Evolutionary conservation across 2,329 filamentous ascomycete species (phyloP).

Genomic region (Botrytis porri): DNA sequence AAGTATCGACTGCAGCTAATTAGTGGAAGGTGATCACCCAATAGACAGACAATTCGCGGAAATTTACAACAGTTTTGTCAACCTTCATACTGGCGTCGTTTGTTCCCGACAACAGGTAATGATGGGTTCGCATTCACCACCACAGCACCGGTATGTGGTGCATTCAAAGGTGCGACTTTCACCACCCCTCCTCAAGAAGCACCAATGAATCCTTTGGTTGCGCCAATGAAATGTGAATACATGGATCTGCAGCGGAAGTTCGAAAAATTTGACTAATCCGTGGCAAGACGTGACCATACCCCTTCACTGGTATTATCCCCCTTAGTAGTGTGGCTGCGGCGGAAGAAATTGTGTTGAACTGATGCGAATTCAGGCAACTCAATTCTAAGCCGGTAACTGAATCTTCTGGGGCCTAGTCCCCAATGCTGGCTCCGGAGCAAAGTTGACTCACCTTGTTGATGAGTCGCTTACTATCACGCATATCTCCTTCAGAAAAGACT

Average conservation of each 20-base stretch:
- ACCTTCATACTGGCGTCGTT: background rate
- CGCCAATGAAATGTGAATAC: background rate
- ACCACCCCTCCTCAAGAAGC: background rate
- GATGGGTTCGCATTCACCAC: background rate
- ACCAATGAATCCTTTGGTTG: background rate
- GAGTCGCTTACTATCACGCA: conserved; percentile 54
- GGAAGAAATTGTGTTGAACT: background rate
- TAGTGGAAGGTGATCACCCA: background rate
- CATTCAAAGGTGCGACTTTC: background rate
- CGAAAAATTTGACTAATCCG: conserved; percentile 23
- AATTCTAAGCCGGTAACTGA: background rate
- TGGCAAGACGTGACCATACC: conserved; percentile 52
- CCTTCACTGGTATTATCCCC: conserved; percentile 36
- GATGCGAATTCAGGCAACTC: background rate
- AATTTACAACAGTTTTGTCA: background rate
- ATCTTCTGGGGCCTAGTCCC: conserved; percentile 53
- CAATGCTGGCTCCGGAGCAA: conserved; percentile 57
- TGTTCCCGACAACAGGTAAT: background rate
- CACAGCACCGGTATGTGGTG: background rate
- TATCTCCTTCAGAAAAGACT: conserved; percentile 54
- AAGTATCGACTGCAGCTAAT: background rate
- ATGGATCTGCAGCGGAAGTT: conserved; percentile 7
- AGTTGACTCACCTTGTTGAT: conserved; percentile 38
- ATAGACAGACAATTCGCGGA: background rate
- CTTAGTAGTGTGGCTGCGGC: background rate